Evolutionary conservation across 2,329 filamentous ascomycete species (phyloP), one percentile per base, ranked within the genome.

Genomic region (Clonostachys byssicola): DNA sequence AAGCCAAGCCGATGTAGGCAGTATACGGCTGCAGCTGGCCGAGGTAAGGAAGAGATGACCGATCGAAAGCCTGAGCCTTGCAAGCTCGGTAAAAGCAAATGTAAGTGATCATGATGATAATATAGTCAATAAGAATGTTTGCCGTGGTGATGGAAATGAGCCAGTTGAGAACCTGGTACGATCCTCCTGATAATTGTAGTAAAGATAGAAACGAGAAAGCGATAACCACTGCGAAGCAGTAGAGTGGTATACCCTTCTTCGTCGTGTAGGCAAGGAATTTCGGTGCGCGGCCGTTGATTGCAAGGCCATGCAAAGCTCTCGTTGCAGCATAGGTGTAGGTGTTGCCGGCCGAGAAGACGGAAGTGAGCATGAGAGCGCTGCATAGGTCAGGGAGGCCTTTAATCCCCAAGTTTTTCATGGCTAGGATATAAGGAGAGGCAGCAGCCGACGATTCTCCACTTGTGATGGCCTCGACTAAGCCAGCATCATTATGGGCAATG

Each of bases 71-170:
- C 57, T 83, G 74, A 2, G 70, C 77, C 50, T 73, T 63, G 52
- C 75, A 72, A 41, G 81, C 82, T 23, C 71, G 70, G 62, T 78
- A 68, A 59, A 70, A 74, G 51, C 67, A 64, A 42, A 74, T 52
- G 56, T 72, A 79, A 20, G 71, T 72, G 43, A 71, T 51, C 51
- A 64, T 63, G 59, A 74, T 74, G 59, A 78, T 71, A 50, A 85
- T 73, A 62, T 81, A 86, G 66, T 83, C 80, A 61, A 86, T 83
- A 53, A 82, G 71, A 43, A 74, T 73, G 23, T 74, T 77, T 6
- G 75, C 79, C 8, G 78, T 82, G 59, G 80, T 74, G 7, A 85
- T 66, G 51, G 72, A 76, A 52, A 75, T 68, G 44, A 84, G 66
- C 75, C 75, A 83, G 49, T 58, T 74, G 14, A 82, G 68, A 2